A percentile compares a stretch with the other conserved stretches of the same genome.
These are phyloP conservation scores for Plasmodium reichenowi DNA, from an alignment of 169 alveolate genomes.

Conservation along the genomic window DNA sequence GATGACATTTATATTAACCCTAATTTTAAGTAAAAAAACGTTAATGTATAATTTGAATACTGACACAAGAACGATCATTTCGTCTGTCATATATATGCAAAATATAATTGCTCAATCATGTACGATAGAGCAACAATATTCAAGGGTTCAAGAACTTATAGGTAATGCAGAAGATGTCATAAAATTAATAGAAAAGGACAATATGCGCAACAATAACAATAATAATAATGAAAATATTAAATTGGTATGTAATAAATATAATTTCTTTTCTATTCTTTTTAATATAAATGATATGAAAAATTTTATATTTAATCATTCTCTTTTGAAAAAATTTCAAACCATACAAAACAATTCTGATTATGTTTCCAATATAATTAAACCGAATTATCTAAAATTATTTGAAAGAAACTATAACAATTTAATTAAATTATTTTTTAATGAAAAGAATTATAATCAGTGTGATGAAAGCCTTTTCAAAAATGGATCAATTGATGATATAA, in stretches of 20 bases:
- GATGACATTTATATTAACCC: constrained; percentile 35
- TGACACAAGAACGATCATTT: constrained; percentile 36
- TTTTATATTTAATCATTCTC: constrained; percentile 26
- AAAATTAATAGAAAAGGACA: constrained; percentile 49
- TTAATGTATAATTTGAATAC: constrained; percentile 14
- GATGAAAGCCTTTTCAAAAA: not conserved
- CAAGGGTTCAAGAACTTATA: constrained; percentile 71
- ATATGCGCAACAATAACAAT: constrained; percentile 7
- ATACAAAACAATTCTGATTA: constrained; percentile 65
- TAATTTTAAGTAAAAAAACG: constrained; percentile 34
- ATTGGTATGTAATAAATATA: not conserved
- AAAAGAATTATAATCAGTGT: not conserved
- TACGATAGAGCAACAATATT: constrained; percentile 70
- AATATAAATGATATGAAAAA: constrained; percentile 44
- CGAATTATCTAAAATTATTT: constrained; percentile 62
- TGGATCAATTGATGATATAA: not conserved
- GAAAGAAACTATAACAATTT: constrained; percentile 65
- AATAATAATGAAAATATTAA: not conserved
- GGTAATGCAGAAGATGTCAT: constrained; percentile 64
- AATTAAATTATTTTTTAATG: not conserved
- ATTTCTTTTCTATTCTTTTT: constrained; percentile 1
- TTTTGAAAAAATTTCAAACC: constrained; percentile 42
- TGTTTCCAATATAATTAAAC: constrained; percentile 35
- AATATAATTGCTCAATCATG: constrained; percentile 62
- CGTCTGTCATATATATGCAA: constrained; percentile 68